Conservation (phyloP, 495 filamentous ascomycete species). For the Hypoxylon fuscum region DNA sequence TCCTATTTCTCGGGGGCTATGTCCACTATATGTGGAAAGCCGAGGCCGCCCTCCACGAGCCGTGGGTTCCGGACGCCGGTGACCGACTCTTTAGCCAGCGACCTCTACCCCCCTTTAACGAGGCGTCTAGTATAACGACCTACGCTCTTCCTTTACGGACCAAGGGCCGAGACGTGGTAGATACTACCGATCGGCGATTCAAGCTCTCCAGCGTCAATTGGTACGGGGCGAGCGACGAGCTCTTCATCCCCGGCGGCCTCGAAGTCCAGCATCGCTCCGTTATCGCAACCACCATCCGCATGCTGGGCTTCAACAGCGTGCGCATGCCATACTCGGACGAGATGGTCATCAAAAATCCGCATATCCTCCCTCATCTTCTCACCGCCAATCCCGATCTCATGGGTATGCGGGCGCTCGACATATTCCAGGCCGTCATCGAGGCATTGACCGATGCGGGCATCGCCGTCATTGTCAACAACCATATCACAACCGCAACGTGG, state of each 20-base stretch:
- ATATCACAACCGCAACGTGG: conserved; percentile 69
- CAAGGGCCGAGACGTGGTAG: conserved; percentile 63
- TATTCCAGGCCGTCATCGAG: conserved; percentile 61
- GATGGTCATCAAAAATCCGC: conserved; percentile 63
- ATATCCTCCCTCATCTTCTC: conserved; percentile 56
- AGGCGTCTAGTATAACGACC: conserved; percentile 50
- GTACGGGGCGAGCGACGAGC: conserved; percentile 69
- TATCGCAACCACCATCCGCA: conserved; percentile 61
- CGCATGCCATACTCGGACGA: conserved; percentile 69
- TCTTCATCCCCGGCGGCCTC: conserved; percentile 67
- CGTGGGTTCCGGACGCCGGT: conserved; percentile 53
- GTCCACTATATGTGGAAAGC: conserved; percentile 51
- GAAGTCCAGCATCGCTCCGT: conserved; percentile 64
- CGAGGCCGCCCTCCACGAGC: conserved; percentile 50
- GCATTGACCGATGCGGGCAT: conserved; percentile 65
- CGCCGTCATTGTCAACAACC: conserved; percentile 68
- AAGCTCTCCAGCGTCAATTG: conserved; percentile 69
- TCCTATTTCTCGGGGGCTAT: conserved; percentile 47
- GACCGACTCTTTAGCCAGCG: conserved; percentile 52
- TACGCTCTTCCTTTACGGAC: conserved; percentile 62
- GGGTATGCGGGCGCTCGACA: conserved; percentile 60
- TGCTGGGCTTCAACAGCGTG: conserved; percentile 70
- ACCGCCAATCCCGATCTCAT: conserved; percentile 63
- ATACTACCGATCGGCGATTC: conserved; percentile 56
- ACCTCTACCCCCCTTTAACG: conserved; percentile 51